Base-by-base conservation (phyloP, 352 stramenopile species). In the Globisporangium lucens region DNA sequence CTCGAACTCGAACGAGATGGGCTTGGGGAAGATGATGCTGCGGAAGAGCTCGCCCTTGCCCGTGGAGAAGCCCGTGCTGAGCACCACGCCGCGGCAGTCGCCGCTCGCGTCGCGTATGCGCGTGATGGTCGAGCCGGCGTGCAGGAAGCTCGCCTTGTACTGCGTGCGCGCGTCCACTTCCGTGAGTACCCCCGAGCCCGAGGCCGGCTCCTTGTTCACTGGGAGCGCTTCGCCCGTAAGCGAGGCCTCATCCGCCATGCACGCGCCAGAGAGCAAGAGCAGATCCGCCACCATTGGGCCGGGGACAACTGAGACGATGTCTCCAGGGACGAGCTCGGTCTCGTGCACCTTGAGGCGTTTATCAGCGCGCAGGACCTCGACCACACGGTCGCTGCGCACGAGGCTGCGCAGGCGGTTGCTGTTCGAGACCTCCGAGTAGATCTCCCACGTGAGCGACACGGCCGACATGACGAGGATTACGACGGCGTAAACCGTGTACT, bases 161-260 rank as follows among this genome's bases (percentile, higher is more conserved):
- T 75, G 80, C 15, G 64, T 81, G 43, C 64, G 70, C 27, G 71
- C 71, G n/a, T 68, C 66, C 2, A 51, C 51, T 7, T 86, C 80
- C 1, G 72, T 79, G 7, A 86, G 17, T 1, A 57, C 33, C 0
- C 67, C 66, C 9, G 51, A 20, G 13, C 69, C 68, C 3, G 56
- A 52, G 1, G 66, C 73, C 1, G 72, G 55, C 46, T 89, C 78
- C 61, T 93, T 91, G n/a, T 76, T 87, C 35, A 91, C 83, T 10
- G 85, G 85, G 22, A 93, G 85, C 17, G 82, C 83, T 62, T 93
- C 85, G 0, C 83, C 85, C 27, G 85, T 93, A 20, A 93, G 75
- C 30, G 82, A 89, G 0, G 85, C 76, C 73, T 93, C 85, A 56
- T 93, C 85, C 9, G 74, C 82, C 35, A 81, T 84, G 24, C 85